Evolutionary conservation across 2,329 filamentous ascomycete species (phyloP).

Genomic region (Fusarium ambrosium): DNA sequence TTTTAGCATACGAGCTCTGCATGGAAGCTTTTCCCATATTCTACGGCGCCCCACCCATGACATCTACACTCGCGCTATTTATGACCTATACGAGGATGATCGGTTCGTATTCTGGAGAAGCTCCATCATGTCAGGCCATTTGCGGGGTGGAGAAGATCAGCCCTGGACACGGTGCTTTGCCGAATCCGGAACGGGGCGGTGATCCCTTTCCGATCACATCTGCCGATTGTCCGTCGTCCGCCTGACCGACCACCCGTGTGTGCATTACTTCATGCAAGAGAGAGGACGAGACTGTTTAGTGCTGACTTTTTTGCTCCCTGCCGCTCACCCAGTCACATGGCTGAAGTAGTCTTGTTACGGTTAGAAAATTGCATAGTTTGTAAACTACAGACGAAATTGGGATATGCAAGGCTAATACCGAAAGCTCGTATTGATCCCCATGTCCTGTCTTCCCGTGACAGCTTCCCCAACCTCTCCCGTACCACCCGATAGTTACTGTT

Average conservation of each 20-base stretch:
- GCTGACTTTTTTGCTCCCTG: not conserved
- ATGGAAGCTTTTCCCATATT: not conserved
- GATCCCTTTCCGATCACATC: not conserved
- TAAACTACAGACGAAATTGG: not conserved
- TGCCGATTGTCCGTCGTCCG: not conserved
- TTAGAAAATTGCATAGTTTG: not conserved
- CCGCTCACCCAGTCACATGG: not conserved
- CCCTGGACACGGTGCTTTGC: not conserved
- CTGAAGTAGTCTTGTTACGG: not conserved
- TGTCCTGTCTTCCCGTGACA: not conserved
- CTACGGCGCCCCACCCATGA: slow-evolving; percentile 4
- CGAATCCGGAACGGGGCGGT: not conserved
- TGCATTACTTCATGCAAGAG: not conserved
- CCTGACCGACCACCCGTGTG: not conserved
- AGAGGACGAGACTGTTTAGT: not conserved
- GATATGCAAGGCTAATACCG: not conserved
- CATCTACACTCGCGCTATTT: slow-evolving; percentile 19
- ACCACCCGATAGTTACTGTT: not conserved
- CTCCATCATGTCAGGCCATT: slow-evolving; percentile 5
- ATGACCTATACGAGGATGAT: slow-evolving; percentile 16
- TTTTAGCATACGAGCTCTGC: slow-evolving; percentile 14
- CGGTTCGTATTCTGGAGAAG: slow-evolving; percentile 13
- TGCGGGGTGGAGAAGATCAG: slow-evolving; percentile 2
- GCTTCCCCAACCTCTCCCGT: not conserved
- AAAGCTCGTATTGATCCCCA: not conserved